Percentiles rank a stretch among this genome's conserved stretches.
phyloP scores from a whole-genome alignment of 768 basidiomycete genomes.

The Mycena venus region DNA sequence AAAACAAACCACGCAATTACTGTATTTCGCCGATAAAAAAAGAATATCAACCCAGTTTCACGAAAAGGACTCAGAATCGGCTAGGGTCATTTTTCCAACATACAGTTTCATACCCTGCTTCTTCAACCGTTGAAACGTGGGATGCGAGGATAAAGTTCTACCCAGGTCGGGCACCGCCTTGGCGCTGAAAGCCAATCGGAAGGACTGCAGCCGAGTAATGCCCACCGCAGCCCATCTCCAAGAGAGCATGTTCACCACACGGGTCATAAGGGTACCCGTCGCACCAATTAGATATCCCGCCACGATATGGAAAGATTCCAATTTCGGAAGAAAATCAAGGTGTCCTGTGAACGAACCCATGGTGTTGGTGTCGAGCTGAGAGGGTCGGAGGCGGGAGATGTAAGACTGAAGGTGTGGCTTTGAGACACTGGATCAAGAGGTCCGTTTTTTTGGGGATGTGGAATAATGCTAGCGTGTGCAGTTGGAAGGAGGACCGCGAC shows the following conservation, averaged over 20 bases:
- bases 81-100: no score
- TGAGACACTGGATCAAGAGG: neutral
- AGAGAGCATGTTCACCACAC: neutral
- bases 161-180: neutral
- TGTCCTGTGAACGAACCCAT: neutral
- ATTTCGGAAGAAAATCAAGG: neutral
- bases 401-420: neutral
- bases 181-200: neutral
- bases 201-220: neutral
- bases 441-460: neutral
- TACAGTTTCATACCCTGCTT: neutral
- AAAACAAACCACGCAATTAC: no score
- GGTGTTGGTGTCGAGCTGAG: no score
- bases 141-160: neutral
- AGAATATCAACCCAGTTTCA: no score
- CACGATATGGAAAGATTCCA: neutral
- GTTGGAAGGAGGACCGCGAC: constrained; percentile 3
- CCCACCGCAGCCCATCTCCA: neutral
- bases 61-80: no score
- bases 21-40: no score
- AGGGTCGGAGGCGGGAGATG: neutral
- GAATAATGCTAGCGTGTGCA: neutral
- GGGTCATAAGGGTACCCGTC: neutral
- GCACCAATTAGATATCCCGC: neutral
- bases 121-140: neutral